These are phyloP conservation scores for Deuterostichococcus epilithicus DNA, from an alignment of 139 green algal species.

Conservation along the genomic window DNA sequence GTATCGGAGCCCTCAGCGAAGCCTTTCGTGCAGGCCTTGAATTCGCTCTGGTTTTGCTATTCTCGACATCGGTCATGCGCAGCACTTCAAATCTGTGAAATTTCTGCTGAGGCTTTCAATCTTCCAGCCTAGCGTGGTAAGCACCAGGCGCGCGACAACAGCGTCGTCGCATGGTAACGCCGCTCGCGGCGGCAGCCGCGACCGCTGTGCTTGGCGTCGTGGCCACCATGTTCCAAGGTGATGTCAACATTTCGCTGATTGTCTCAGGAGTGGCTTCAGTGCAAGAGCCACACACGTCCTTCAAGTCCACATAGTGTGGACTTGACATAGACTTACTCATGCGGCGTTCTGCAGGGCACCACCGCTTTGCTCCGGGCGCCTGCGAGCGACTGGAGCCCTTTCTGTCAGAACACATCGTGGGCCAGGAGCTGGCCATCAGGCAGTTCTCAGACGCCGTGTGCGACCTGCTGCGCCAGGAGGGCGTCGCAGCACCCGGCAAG, in stretches of 20 bases:
- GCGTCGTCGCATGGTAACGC: not conserved
- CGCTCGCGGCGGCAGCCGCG: conserved; percentile 14
- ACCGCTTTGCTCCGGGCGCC: conserved; percentile 45
- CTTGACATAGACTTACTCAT: not conserved
- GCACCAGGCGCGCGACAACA: no score
- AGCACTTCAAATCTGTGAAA: no score
- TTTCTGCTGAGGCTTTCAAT: no score
- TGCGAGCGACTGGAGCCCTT: conserved; percentile 60
- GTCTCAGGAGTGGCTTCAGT: not conserved
- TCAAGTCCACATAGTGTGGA: not conserved
- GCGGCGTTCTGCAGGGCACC: conserved; percentile 17
- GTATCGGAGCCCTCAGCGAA: no score
- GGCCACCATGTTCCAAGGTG: conserved; percentile 15
- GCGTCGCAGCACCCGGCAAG: conserved; percentile 28
- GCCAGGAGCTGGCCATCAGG: conserved; percentile 64
- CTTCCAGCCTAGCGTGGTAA: no score
- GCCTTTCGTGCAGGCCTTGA: no score
- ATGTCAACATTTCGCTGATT: not conserved
- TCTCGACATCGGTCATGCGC: no score
- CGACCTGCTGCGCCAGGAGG: conserved; percentile 55
- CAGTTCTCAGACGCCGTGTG: conserved; percentile 71
- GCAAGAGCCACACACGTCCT: not conserved
- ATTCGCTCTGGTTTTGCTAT: no score
- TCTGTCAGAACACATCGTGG: conserved; percentile 56
- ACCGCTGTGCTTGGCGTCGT: conserved; percentile 6